phyloP scores from a whole-genome alignment of 306 rosid genomes.

The Gynostemma pentaphyllum region DNA sequence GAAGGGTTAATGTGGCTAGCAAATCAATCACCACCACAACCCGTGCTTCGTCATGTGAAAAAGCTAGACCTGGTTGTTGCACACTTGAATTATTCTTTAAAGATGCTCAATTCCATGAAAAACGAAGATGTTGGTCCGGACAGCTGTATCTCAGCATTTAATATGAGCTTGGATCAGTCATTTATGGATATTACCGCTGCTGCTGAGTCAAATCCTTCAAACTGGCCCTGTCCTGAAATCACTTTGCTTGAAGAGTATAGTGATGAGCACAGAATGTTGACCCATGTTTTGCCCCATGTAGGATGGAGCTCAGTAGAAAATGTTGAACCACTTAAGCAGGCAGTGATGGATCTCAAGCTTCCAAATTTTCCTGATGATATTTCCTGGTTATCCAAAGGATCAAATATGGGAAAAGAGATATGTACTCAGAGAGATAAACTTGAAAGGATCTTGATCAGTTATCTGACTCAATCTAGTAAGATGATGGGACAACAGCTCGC shows the following conservation, averaged over 20 bases:
- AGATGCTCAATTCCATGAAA: slow-evolving; percentile 23
- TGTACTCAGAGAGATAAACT: slow-evolving; percentile 39
- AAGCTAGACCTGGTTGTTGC: slow-evolving; percentile 45
- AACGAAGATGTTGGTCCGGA: slow-evolving; percentile 47
- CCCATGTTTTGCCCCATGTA: slow-evolving; percentile 34
- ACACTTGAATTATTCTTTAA: slow-evolving; percentile 43
- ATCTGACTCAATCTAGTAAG: slow-evolving; percentile 42
- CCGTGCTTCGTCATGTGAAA: slow-evolving; percentile 31
- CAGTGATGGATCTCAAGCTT: slow-evolving; percentile 55
- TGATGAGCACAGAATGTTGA: slow-evolving; percentile 26
- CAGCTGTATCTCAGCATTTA: slow-evolving; percentile 61
- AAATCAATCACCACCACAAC: slow-evolving; percentile 65
- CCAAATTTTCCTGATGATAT: slow-evolving; percentile 38
- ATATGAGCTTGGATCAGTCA: slow-evolving; percentile 62
- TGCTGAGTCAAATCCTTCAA: slow-evolving; percentile 38
- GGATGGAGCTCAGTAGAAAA: slow-evolving; percentile 70
- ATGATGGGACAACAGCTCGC: slow-evolving; percentile 59
- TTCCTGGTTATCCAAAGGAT: slow-evolving; percentile 53
- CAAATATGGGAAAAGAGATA: slow-evolving; percentile 34
- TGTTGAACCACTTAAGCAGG: slow-evolving; percentile 32
- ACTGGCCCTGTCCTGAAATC: slow-evolving; percentile 88
- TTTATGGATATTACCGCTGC: slow-evolving; percentile 39
- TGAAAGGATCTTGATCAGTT: slow-evolving; percentile 50
- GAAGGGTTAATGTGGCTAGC: slow-evolving; percentile 91
- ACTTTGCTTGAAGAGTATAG: slow-evolving; percentile 35